A percentile compares a stretch with the other conserved stretches of the same genome.
phyloP scores from a whole-genome alignment of 2,329 filamentous ascomycete species.

The Monascus ruber region DNA sequence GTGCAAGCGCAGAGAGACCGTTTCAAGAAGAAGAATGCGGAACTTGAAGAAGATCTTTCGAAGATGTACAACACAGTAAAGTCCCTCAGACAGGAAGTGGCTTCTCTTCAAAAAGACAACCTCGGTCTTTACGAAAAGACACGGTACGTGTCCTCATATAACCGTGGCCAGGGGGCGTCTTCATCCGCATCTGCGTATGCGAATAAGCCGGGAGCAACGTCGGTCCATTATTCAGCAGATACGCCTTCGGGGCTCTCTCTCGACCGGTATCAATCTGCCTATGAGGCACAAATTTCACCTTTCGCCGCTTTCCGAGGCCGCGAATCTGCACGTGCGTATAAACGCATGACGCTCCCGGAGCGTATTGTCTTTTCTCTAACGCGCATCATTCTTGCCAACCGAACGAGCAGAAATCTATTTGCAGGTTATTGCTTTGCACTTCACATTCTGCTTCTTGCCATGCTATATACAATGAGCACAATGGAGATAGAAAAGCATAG shows the following conservation, averaged over 20 bases:
- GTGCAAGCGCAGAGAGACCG: constrained; percentile 94
- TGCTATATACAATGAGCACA: constrained; percentile 73
- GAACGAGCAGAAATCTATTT: constrained; percentile 86
- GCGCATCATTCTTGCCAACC: constrained; percentile 76
- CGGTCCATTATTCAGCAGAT: constrained; percentile 50
- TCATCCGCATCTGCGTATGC: constrained; percentile 52
- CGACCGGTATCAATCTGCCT: constrained; percentile 80
- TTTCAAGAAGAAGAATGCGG: constrained; percentile 89
- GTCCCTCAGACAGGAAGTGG: constrained; percentile 78
- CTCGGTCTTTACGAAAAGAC: constrained; percentile 95
- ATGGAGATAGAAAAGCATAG: constrained; percentile 53
- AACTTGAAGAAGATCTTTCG: constrained; percentile 82
- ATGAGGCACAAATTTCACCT: constrained; percentile 89
- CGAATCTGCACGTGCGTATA: constrained; percentile 81
- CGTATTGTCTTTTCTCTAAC: constrained; percentile 83
- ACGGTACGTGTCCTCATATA: constrained; percentile 89
- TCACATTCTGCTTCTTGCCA: constrained; percentile 76
- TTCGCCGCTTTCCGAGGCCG: constrained; percentile 93
- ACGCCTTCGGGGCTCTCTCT: constrained; percentile 55
- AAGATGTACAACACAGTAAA: constrained; percentile 73
- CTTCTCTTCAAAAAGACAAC: constrained; percentile 90
- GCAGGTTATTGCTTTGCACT: constrained; percentile 81
- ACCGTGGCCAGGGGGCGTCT: constrained; percentile 51
- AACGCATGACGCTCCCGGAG: constrained; percentile 86
- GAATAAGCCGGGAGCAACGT: constrained; percentile 63